Evolutionary conservation across 257 asterid species (phyloP).

Genomic region (Jaltomata sinuosa): DNA sequence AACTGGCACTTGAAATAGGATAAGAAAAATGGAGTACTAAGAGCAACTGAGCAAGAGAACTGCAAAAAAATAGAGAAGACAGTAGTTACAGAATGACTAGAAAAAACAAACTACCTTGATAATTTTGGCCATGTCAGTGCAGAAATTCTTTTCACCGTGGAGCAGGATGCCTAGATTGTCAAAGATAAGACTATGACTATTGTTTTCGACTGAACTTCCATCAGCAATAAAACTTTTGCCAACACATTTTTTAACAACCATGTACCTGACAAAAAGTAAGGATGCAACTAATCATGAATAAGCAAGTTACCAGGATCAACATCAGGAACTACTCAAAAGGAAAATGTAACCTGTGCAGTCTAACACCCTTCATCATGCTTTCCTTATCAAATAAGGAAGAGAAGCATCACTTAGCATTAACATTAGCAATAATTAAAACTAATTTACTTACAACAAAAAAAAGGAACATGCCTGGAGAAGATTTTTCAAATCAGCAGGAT

Average conservation of each 20-base stretch:
- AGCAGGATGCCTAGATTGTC: slow-evolving; percentile 56
- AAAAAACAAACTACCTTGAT: slow-evolving; percentile 40
- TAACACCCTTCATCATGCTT: neutral
- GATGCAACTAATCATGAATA: neutral
- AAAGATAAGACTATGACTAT: slow-evolving; percentile 34
- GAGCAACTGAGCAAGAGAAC: neutral
- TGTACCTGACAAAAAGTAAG: slow-evolving; percentile 37
- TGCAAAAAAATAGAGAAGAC: neutral
- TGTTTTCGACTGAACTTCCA: slow-evolving; percentile 22
- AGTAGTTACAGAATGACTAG: neutral
- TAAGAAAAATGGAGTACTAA: neutral
- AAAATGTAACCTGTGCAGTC: neutral
- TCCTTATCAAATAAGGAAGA: neutral
- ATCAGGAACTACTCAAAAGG: neutral
- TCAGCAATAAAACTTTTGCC: slow-evolving; percentile 23
- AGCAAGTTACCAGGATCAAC: neutral
- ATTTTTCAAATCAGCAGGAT: neutral
- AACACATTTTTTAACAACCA: slow-evolving; percentile 36
- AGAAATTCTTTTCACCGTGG: slow-evolving; percentile 53
- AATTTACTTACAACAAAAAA: neutral
- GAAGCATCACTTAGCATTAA: neutral
- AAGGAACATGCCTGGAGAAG: neutral
- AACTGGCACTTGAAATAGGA: neutral
- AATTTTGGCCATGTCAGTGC: slow-evolving; percentile 42
- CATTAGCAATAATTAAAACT: neutral